Evolutionary conservation across 371 early-diverging fungal species (phyloP), one percentile per base, ranked within the genome.

Genomic region (Saksenaea vasiformis): DNA sequence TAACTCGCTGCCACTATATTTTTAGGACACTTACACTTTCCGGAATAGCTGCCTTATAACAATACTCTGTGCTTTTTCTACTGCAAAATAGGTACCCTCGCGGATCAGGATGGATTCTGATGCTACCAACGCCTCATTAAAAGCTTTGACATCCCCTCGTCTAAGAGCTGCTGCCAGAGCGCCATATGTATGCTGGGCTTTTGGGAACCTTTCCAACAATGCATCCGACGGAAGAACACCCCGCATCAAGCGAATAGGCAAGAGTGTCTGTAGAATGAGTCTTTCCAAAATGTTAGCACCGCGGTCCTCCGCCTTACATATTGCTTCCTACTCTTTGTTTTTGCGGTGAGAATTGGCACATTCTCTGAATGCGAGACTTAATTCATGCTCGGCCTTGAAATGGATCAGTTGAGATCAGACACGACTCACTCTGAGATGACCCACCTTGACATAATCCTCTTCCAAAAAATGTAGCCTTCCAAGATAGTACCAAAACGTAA

Each of bases 391-490:
- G 15, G 95, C 93, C 84, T 89, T 60, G 35, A 39, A 13, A 34
- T 38, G 38, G 8, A 47, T 24, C 38, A 39, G 22, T 35, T 19
- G 15, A 47, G 14, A 65, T 56, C 51, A 37, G 27, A 24, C 27
- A 34, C 19, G 22, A 26, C 43, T n/a, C 14, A 27, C 14, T 15
- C 13, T 38, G 10, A 34, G 26, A 14, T 44, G 0, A 19, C 57
- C 47, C 74, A 83, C 90, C 76, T 84, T 86, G 22, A 56, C 58
- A 71, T 91, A 95, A 35, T 92, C 85, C 61, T 93, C 95, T 66
- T 93, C 87, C 53, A 87, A 83, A 72, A 95, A 97, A 11, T 88
- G 84, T 14, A 95, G 77, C 51, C 93, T 73, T 1, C 98, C 98
- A 15, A 88, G 77, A 76, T 94, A 95, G 69, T 91, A 97, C 19